phyloP scores from a whole-genome alignment of 2,329 filamentous ascomycete species.

The Tolypocladium endophyticum region DNA sequence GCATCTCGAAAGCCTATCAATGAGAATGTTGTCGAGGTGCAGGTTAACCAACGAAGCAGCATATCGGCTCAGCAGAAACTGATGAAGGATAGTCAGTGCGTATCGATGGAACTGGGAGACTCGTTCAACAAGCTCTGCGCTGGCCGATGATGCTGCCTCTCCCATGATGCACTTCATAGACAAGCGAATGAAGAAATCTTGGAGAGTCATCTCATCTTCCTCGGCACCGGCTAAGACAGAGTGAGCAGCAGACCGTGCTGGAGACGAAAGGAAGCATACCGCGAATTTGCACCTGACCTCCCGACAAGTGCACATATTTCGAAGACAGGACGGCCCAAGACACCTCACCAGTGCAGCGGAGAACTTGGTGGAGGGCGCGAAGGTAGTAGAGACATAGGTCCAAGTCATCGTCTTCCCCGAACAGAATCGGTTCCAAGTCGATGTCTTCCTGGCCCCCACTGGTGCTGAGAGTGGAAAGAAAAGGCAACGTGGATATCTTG shows the following conservation, averaged over 20 bases:
- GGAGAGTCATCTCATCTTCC: conserved; percentile 48
- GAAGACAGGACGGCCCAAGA: conserved; percentile 63
- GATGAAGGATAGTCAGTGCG: conserved; percentile 59
- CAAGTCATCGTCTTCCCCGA: conserved; percentile 54
- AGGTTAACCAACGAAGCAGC: conserved; percentile 47
- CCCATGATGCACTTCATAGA: conserved; percentile 50
- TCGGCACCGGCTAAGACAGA: conserved; percentile 31
- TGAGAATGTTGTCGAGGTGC: conserved; percentile 59
- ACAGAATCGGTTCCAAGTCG: conserved; percentile 8
- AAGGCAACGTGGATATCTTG: conserved; percentile 45
- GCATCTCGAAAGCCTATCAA: conserved; percentile 54
- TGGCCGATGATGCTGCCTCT: conserved; percentile 9
- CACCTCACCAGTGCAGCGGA: conserved; percentile 54
- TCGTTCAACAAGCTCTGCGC: conserved; percentile 23
- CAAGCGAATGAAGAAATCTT: conserved; percentile 57
- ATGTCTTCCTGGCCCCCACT: conserved; percentile 6
- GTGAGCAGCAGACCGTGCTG: conserved; percentile 9
- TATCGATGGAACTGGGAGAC: conserved; percentile 60
- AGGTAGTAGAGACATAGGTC: conserved; percentile 72
- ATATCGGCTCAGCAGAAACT: conserved; percentile 56
- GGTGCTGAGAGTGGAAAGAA: conserved; percentile 24
- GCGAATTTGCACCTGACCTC: conserved; percentile 22
- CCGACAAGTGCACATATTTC: conserved; percentile 29
- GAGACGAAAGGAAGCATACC: conserved; percentile 31
- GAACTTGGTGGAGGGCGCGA: conserved; percentile 60